These are phyloP conservation scores for Myrmaecium sp. DNA, from an alignment of 2,329 filamentous ascomycete genomes.

Conservation along the genomic window DNA sequence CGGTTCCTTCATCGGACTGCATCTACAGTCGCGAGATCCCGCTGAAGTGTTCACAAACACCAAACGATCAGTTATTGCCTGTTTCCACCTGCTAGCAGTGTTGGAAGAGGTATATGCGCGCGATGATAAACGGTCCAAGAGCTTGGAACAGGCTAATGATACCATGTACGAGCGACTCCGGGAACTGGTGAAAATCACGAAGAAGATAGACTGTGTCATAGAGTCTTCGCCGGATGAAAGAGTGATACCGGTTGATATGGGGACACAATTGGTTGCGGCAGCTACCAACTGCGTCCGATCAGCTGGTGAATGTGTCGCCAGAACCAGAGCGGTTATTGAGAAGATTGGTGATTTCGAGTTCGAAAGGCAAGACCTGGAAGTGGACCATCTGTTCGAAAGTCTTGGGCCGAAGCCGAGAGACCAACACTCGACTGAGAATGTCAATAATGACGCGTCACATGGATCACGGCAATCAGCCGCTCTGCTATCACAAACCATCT, in stretches of 20 bases:
- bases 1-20: conserved; percentile 83
- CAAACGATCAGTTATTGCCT: conserved; percentile 67
- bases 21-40: conserved; percentile 82
- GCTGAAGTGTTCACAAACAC: conserved; percentile 69
- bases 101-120: conserved; percentile 70
- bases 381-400: conserved; percentile 24
- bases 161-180: conserved; percentile 67
- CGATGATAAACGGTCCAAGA: conserved; percentile 49
- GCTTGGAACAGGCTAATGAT: conserved; percentile 51
- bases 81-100: conserved; percentile 60
- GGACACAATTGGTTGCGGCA: conserved; percentile 55
- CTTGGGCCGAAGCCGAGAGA: too few species aligned
- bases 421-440: too few species aligned
- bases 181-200: conserved; percentile 64
- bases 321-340: conserved; percentile 72
- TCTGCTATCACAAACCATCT: conserved; percentile 6
- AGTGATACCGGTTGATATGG: too few species aligned
- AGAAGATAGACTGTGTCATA: conserved; percentile 56
- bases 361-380: conserved; percentile 31
- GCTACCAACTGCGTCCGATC: conserved; percentile 79
- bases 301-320: conserved; percentile 79
- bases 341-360: conserved; percentile 83
- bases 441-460: conserved; percentile 6
- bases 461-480: conserved; percentile 2
- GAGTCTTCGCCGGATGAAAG: conserved; percentile 52